Evolutionary conservation across 768 basidiomycete genomes (phyloP), one percentile per base, ranked within the genome.

Genomic region (Collybia sp.): DNA sequence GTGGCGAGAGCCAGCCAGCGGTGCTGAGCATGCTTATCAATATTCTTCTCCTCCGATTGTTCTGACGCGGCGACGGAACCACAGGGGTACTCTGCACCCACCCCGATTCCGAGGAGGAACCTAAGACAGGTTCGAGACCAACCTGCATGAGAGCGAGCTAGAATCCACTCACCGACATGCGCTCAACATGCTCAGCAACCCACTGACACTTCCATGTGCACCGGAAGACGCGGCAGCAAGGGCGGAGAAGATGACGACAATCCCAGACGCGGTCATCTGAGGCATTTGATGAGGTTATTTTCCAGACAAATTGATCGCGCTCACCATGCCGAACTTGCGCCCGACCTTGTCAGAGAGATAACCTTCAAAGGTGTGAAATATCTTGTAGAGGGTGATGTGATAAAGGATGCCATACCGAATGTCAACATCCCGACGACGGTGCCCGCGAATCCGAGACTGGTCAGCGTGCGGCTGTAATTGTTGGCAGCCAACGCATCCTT

Each of bases 61-160:
- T 95, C 94, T 1, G 89, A 85, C 5, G 85, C 86, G 3, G 91
- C 87, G 12, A 93, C 89, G 0, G 85, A 87, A 19, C 93, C 93
- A 51, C 88, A 90, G 6, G 93, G 93, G 53, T 94, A 94, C 61
- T 90, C 88, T 6, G 88, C 88, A 4, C 91, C 89, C 0, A 93
- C 75, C 17, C 93, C 93, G 44, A 94, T 85, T 31, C 94, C 94
- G 38, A 93, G 73, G 1, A 96, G 63, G 71, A 94, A 94, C 6
- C 90, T 90, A 46, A 50, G 12, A 30, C 12, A 30, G 1, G 1
- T 16, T 10, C 6, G 9, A 17, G 5, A 34, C 2, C 3, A 42
- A 12, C 25, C 25, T 25, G 19, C 16, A 42, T 36, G 16, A 13
- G 46, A 30, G 18, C 17, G 30, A 11, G 32, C 37, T 30, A 16